phyloP scores from a whole-genome alignment of 768 basidiomycete genomes.

The Glaciozyma martinii region DNA sequence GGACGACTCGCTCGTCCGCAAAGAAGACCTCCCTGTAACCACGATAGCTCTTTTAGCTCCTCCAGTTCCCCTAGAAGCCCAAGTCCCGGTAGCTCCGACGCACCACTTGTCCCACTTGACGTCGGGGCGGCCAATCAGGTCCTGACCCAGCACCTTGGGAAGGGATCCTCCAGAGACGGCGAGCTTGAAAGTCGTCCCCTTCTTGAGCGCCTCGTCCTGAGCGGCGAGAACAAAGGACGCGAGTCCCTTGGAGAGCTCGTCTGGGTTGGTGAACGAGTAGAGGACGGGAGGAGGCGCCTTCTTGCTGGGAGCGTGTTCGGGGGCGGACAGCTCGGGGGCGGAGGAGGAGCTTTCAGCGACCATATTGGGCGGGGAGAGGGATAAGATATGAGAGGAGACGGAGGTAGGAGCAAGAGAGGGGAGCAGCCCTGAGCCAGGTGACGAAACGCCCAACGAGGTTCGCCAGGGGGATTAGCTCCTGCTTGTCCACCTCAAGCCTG shows the following conservation, averaged over 20 bases:
- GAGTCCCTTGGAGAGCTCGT: slow-evolving; percentile 56
- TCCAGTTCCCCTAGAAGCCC: too few species aligned
- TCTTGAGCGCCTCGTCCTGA: slow-evolving; percentile 79
- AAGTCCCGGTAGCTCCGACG: slow-evolving; percentile 15
- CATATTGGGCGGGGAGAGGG: too few species aligned
- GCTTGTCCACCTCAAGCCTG: too few species aligned
- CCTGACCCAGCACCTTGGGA: slow-evolving; percentile 50
- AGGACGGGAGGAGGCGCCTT: slow-evolving; percentile 51
- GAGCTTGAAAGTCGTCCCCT: slow-evolving; percentile 80
- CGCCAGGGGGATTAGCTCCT: too few species aligned
- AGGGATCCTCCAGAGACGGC: slow-evolving; percentile 91
- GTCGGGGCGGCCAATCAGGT: slow-evolving; percentile 59
- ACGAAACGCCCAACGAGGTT: too few species aligned
- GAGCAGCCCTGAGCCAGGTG: too few species aligned
- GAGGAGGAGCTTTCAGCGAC: too few species aligned
- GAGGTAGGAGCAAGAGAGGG: too few species aligned
- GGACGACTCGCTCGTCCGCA: slow-evolving; percentile 90
- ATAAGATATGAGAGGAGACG: too few species aligned
- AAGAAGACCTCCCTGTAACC: slow-evolving; percentile 85
- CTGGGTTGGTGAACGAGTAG: slow-evolving; percentile 55
- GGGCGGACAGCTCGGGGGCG: too few species aligned
- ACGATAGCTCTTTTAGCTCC: not conserved
- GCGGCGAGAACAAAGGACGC: slow-evolving; percentile 75
- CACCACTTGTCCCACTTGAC: slow-evolving; percentile 94
- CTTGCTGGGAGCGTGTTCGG: not conserved